Base-by-base conservation (phyloP, 2,329 filamentous ascomycete genomes). In the Claviceps digitariae region DNA sequence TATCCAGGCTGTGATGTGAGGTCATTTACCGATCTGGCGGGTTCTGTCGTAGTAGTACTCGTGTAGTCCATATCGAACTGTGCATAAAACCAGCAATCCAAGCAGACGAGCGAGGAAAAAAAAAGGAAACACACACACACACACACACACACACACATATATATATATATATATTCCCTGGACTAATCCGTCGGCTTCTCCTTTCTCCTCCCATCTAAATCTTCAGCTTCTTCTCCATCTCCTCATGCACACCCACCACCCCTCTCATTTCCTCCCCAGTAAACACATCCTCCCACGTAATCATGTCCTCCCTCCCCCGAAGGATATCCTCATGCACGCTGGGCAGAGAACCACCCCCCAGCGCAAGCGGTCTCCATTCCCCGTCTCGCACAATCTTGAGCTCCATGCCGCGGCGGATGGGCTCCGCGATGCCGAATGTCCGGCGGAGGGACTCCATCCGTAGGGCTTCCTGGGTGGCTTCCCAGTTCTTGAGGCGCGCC, bases 241-340 rank as follows among this genome's bases (percentile, higher is more conserved):
- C 91, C 54, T 88, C 84, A 63, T 96, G 90, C 71, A 96, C 83
- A 52, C 84, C 81, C 25, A 84, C 80, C 44, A 81, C 74, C 56
- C 80, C 78, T 62, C 83, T 78, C 66, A 81, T 78, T 69, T 91
- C 88, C 61, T 87, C 84, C 56, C 89, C 88, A 21, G 78, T 81
- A 67, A 85, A 97, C 21, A 98, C 82, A 74, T 97, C 93, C 77
- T 98, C 93, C 93, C 93, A 98, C 9, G 77, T 81, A 61, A 95
- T 75, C 63, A 80, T 84, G 29, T 78, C 73, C 67, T 97, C 93
- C 64, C 83, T 75, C 4, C 90, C 90, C 56, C 77, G 78, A 64
- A 98, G 72, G 58, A 98, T 89, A 67, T 97, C 91, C 74, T 89
- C 87, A 72, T 96, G 90, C 51, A 97, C 76, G 64, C 82, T 82